Conservation (phyloP, 1,139 yeast species). For the Kurtzmaniella quercitrusa region DNA sequence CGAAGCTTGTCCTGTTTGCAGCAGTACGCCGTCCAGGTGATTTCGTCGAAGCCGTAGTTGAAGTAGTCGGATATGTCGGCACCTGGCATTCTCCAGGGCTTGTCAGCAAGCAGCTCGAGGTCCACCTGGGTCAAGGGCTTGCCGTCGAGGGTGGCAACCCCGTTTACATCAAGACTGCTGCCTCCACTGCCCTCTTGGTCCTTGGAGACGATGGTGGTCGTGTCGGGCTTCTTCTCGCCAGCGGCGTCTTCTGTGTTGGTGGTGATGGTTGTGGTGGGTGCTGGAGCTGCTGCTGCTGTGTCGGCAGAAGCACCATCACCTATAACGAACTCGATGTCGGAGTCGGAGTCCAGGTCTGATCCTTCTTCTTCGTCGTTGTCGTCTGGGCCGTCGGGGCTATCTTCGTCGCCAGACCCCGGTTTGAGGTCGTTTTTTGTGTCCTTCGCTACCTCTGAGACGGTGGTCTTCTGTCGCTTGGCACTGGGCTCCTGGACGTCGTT, state of each 20-base stretch:
- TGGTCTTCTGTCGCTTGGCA: slow-evolving; percentile 16
- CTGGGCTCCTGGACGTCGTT: slow-evolving; percentile 34
- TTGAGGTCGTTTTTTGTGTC: slow-evolving; percentile 20
- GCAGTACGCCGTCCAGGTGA: slow-evolving; percentile 93
- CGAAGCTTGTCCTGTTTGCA: slow-evolving; percentile 80
- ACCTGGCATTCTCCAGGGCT: slow-evolving; percentile 98
- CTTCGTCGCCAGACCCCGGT: slow-evolving; percentile 24
- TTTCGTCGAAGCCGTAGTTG: slow-evolving; percentile 94
- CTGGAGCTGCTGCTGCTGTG: slow-evolving; percentile 17
- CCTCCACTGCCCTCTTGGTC: slow-evolving; percentile 28
- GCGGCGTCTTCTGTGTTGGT: slow-evolving; percentile 36
- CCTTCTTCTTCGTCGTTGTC: slow-evolving; percentile 36
- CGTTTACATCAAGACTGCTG: slow-evolving; percentile 58
- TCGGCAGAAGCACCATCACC: slow-evolving; percentile 27
- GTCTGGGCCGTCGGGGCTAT: slow-evolving; percentile 21
- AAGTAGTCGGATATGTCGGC: slow-evolving; percentile 92
- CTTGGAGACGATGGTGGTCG: slow-evolving; percentile 32
- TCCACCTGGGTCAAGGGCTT: slow-evolving; percentile 81
- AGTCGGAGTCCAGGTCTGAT: slow-evolving; percentile 37
- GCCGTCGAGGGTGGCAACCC: slow-evolving; percentile 78
- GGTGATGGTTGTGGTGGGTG: slow-evolving; percentile 12
- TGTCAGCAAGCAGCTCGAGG: slow-evolving; percentile 77
- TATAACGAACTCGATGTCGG: slow-evolving; percentile 43
- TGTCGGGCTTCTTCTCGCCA: slow-evolving; percentile 13
- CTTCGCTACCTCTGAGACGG: slow-evolving; percentile 13